Evolutionary conservation across 495 filamentous ascomycete species (phyloP).

Genomic region (Umbilicaria muhlenbergii): DNA sequence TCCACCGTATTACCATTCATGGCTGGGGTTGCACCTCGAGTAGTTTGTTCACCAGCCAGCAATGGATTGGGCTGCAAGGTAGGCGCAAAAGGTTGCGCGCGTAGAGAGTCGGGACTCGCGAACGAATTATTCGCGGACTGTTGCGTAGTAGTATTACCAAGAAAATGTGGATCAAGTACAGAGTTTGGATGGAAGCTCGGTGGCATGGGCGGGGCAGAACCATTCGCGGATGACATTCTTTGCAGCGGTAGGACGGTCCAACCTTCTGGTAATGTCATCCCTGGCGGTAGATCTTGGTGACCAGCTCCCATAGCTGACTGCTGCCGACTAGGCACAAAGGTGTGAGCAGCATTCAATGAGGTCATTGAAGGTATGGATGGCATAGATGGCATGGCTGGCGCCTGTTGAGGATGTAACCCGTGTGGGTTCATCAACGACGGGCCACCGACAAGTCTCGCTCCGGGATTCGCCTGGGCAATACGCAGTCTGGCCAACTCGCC

Average conservation of each 20-base stretch:
- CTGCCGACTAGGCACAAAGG: slow-evolving; percentile 18
- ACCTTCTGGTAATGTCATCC: slow-evolving; percentile 55
- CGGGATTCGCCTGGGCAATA: slow-evolving; percentile 21
- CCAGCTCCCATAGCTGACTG: slow-evolving; percentile 39
- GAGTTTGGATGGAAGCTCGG: slow-evolving; percentile 4
- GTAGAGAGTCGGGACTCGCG: background rate
- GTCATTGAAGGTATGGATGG: slow-evolving; percentile 9
- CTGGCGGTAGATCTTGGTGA: slow-evolving; percentile 53
- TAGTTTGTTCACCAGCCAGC: background rate
- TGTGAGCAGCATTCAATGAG: slow-evolving; percentile 13
- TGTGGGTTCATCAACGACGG: slow-evolving; percentile 4
- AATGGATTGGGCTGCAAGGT: background rate
- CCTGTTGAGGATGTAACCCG: slow-evolving; percentile 7
- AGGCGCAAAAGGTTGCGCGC: background rate
- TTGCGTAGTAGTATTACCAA: background rate
- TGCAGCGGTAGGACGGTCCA: slow-evolving; percentile 63
- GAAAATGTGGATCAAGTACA: slow-evolving; percentile 1
- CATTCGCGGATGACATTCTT: slow-evolving; percentile 21
- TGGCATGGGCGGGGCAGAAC: background rate
- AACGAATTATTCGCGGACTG: background rate
- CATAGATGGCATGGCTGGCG: slow-evolving; percentile 10
- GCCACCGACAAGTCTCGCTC: background rate
- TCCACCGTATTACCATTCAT: background rate
- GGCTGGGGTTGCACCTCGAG: background rate
- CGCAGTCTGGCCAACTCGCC: slow-evolving; percentile 48